These are phyloP conservation scores for Pyricularia grisea DNA, from an alignment of 2,329 filamentous ascomycete genomes.

Conservation along the genomic window DNA sequence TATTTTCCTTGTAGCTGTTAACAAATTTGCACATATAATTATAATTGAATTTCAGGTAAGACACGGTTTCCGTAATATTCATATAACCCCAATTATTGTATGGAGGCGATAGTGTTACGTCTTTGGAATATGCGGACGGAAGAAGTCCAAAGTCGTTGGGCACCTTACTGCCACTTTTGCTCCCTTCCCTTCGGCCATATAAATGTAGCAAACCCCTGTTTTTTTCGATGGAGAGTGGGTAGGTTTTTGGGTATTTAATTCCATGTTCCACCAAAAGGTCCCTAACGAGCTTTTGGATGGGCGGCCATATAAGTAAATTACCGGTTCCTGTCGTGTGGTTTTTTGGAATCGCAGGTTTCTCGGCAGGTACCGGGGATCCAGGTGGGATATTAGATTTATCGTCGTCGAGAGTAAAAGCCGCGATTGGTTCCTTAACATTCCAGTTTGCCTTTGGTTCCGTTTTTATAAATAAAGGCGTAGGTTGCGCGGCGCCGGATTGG, in stretches of 20 bases:
- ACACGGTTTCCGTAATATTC: neutral
- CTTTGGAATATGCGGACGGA: constrained; percentile 14
- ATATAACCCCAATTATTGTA: constrained; percentile 51
- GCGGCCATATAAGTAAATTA: constrained; percentile 65
- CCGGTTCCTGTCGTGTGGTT: constrained; percentile 90
- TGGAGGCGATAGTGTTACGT: constrained; percentile 39
- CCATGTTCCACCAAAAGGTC: constrained; percentile 32
- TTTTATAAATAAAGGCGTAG: neutral
- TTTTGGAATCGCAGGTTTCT: constrained; percentile 63
- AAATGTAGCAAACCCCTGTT: constrained; percentile 64
- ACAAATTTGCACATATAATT: constrained; percentile 43
- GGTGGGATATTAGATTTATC: constrained; percentile 33
- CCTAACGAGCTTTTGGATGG: constrained; percentile 55
- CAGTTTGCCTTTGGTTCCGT: neutral
- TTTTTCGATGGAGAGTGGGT: constrained; percentile 69
- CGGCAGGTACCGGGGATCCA: constrained; percentile 41
- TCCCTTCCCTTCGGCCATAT: constrained; percentile 67
- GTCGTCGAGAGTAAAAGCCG: neutral
- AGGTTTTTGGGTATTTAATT: constrained; percentile 49
- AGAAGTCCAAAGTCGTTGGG: constrained; percentile 23
- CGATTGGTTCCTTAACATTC: too few species aligned
- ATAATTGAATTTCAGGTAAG: constrained; percentile 42
- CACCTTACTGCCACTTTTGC: constrained; percentile 41
- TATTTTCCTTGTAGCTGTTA: constrained; percentile 47
- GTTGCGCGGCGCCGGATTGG: neutral